A percentile compares a stretch with the other conserved stretches of the same genome.
These are phyloP conservation scores for Durio zibethinus DNA, from an alignment of 345 rosid species.

Conservation along the genomic window DNA sequence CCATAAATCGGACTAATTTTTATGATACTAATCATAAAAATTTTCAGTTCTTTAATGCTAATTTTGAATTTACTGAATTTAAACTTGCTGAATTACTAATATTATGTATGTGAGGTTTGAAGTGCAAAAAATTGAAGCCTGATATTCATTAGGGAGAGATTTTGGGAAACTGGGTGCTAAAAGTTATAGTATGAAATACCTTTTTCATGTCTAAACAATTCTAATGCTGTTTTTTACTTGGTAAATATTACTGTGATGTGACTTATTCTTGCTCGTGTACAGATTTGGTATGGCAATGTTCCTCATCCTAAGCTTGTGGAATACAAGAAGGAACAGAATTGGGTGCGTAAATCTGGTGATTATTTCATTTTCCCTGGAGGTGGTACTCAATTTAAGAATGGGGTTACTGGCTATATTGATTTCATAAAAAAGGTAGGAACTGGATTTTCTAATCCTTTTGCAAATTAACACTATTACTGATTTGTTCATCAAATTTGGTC, in stretches of 20 bases:
- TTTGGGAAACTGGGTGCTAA: not conserved
- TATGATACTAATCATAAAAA: not conserved
- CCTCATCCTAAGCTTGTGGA: conserved; percentile 96
- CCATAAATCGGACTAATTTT: not conserved
- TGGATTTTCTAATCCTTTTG: not conserved
- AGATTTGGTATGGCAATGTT: conserved; percentile 84
- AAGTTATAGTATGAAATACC: not conserved
- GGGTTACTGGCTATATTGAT: conserved; percentile 62
- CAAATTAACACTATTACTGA: not conserved
- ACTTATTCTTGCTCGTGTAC: conserved; percentile 10
- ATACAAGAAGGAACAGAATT: conserved; percentile 89
- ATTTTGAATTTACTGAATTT: not conserved
- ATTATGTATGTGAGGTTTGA: not conserved
- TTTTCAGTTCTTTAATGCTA: not conserved
- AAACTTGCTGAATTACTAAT: not conserved
- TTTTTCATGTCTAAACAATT: not conserved
- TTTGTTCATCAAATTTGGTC: not conserved
- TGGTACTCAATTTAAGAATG: conserved; percentile 89
- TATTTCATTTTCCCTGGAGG: conserved; percentile 84
- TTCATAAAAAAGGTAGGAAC: conserved; percentile 57
- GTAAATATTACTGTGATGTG: not conserved
- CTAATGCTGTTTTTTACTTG: not conserved
- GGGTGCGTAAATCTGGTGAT: conserved; percentile 71
- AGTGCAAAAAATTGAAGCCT: not conserved
- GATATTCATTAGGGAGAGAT: not conserved